A percentile compares a stretch with the other conserved stretches of the same genome.
phyloP scores from a whole-genome alignment of 345 rosid species.

The Corymbia maculata region DNA sequence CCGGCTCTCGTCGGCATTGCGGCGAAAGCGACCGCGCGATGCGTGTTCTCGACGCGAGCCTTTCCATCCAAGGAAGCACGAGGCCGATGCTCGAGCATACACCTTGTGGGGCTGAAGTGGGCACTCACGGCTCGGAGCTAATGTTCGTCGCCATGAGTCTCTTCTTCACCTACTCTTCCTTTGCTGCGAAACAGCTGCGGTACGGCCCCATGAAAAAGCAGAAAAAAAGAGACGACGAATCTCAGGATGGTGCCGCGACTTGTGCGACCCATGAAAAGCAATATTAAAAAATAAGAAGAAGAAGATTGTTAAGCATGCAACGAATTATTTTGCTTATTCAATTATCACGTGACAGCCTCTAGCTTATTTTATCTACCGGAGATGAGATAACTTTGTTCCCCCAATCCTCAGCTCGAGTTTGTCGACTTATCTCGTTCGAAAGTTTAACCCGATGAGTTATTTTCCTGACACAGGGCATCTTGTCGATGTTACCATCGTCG shows the following conservation, averaged over 20 bases:
- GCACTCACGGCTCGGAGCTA: not conserved
- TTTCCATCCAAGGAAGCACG: not conserved
- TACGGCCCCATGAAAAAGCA: not conserved
- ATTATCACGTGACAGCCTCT: not conserved
- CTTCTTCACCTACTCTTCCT: not conserved
- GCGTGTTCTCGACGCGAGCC: not conserved
- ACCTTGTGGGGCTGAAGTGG: not conserved
- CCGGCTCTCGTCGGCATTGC: not conserved
- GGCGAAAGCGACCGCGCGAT: not conserved
- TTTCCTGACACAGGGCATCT: not conserved
- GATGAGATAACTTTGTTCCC: not conserved
- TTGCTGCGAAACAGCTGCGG: not conserved
- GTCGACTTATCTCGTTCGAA: no score
- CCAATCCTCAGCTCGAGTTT: not conserved
- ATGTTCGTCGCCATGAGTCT: not conserved
- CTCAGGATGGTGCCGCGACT: not conserved
- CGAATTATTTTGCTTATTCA: not conserved
- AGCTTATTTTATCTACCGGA: not conserved
- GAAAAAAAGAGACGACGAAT: accelerated
- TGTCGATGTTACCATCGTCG: not conserved
- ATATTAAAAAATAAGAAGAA: no score
- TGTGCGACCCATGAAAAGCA: not conserved
- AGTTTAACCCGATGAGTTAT: no score
- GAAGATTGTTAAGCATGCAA: not conserved
- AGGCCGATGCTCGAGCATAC: not conserved